Percentiles rank a stretch among this genome's conserved stretches.
Conservation (phyloP, 768 basidiomycete species). For the Phlebiopsis gigantea region DNA sequence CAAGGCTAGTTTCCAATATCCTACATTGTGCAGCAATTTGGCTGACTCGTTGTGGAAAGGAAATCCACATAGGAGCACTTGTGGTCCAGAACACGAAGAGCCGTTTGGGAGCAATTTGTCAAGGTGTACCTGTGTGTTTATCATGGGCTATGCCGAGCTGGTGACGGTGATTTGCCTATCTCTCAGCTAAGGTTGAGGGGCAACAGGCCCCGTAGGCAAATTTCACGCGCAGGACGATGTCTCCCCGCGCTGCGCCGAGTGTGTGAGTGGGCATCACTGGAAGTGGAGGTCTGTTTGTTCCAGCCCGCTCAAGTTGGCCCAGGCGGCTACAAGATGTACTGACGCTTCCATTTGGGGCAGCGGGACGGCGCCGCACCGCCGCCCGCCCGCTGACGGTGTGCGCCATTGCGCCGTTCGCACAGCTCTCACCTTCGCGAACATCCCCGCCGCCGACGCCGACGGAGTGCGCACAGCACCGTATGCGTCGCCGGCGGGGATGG, state of each 20-base stretch:
- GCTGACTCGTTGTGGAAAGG: background rate
- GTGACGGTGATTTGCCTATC: conserved; percentile 2
- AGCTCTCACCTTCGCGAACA: background rate
- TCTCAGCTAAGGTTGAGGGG: background rate
- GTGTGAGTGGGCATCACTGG: conserved; percentile 1
- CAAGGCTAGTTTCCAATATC: background rate
- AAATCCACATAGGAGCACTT: background rate
- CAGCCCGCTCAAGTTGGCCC: background rate
- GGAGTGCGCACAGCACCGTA: background rate
- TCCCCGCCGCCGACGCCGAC: conserved; percentile 1
- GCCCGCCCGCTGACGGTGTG: background rate
- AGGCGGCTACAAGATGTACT: conserved; percentile 1
- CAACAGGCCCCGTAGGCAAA: conserved; percentile 2
- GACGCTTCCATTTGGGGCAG: conserved; percentile 2
- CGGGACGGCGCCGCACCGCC: background rate
- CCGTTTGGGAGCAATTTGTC: background rate
- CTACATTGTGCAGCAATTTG: background rate
- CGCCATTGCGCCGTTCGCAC: background rate
- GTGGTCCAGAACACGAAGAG: background rate
- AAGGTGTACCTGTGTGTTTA: conserved; percentile 1
- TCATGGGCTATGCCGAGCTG: conserved; percentile 5
- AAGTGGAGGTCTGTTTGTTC: conserved; percentile 3
- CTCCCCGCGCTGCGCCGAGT: background rate
- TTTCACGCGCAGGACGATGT: conserved; percentile 1
- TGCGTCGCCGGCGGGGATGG: conserved; percentile 4